Percentiles rank a stretch among this genome's conserved stretches.
These are phyloP conservation scores for Usnea hakonensis DNA, from an alignment of 495 filamentous ascomycete genomes.

Conservation along the genomic window DNA sequence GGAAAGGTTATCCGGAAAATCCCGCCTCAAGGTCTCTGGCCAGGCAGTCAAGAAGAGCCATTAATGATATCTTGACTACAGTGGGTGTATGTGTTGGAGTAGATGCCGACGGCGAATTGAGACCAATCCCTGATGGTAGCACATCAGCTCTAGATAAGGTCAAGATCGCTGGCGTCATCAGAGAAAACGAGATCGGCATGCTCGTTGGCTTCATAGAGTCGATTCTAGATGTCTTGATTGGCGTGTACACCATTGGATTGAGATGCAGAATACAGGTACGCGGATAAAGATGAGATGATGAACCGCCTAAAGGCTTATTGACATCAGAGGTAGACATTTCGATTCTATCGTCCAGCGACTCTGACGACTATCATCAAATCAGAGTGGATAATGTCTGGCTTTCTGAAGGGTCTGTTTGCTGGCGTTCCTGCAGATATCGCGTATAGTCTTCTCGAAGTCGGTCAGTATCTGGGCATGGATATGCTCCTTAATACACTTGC, in stretches of 20 bases:
- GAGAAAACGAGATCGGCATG: slow-evolving; percentile 46
- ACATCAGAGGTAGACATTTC: slow-evolving; percentile 37
- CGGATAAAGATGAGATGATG: background rate
- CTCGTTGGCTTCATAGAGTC: slow-evolving; percentile 39
- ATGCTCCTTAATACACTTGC: background rate
- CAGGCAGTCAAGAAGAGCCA: slow-evolving; percentile 41
- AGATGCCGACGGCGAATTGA: slow-evolving; percentile 32
- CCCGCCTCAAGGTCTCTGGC: slow-evolving; percentile 41
- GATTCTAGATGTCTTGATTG: slow-evolving; percentile 37
- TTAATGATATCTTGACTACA: slow-evolving; percentile 51
- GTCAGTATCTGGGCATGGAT: background rate
- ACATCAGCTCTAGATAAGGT: slow-evolving; percentile 31
- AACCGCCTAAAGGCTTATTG: background rate
- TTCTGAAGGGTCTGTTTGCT: slow-evolving; percentile 38
- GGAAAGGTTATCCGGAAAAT: slow-evolving; percentile 61
- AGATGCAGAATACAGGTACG: slow-evolving; percentile 42
- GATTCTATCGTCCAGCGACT: slow-evolving; percentile 35
- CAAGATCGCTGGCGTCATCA: slow-evolving; percentile 36
- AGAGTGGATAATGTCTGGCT: slow-evolving; percentile 33
- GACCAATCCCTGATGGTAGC: slow-evolving; percentile 6
- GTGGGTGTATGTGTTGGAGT: slow-evolving; percentile 46
- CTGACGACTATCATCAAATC: slow-evolving; percentile 33
- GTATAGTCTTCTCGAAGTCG: background rate
- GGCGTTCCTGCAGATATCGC: slow-evolving; percentile 36
- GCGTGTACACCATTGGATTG: slow-evolving; percentile 39